Evolutionary conservation across 2,329 filamentous ascomycete species (phyloP).

Genomic region (Capronia americana): DNA sequence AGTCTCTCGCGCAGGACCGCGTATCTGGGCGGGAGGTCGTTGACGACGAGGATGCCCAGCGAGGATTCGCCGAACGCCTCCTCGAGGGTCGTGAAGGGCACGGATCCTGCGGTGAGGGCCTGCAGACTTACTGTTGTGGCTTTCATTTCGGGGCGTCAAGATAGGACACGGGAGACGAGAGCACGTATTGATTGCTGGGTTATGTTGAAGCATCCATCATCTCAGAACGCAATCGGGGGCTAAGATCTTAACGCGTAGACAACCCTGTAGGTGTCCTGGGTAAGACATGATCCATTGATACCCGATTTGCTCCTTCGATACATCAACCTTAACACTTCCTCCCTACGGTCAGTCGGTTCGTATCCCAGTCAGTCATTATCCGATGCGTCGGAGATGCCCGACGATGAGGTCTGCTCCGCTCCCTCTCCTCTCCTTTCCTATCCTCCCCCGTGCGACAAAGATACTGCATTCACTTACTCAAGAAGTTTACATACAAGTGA

Average conservation of each 20-base stretch:
- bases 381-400: constrained; percentile 13
- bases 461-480: background rate
- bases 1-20: constrained; percentile 72
- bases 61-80: constrained; percentile 88
- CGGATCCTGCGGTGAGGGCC: constrained; percentile 35
- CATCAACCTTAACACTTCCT: background rate
- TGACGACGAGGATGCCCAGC: constrained; percentile 90
- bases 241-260: background rate
- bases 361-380: background rate
- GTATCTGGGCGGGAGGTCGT: constrained; percentile 77
- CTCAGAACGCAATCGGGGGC: background rate
- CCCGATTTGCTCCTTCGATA: background rate
- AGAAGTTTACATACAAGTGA: background rate
- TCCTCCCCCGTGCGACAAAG: background rate
- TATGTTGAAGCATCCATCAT: background rate
- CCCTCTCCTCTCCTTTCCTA: background rate
- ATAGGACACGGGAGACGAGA: background rate
- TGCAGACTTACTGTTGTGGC: constrained; percentile 33
- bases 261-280: background rate
- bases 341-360: no score
- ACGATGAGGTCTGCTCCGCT: background rate
- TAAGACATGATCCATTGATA: background rate
- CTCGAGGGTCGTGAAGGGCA: constrained; percentile 53
- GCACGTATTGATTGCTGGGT: background rate
- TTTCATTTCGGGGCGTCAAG: background rate